These are phyloP conservation scores for Dictyostelium capitatum DNA, from an alignment of 78 protist species.

Conservation along the genomic window DNA sequence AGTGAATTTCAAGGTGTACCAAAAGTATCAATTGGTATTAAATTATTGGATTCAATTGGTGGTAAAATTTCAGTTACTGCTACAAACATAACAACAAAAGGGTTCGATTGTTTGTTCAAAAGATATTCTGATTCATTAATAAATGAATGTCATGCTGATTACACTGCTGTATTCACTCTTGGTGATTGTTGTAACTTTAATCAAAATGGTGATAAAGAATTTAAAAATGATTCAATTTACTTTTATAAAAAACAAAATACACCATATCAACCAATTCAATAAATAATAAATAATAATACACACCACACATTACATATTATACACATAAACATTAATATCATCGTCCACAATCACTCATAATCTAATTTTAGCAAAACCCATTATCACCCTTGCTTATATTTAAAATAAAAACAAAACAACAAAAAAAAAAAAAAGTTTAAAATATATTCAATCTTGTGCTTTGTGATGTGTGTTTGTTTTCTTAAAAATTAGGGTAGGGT, in stretches of 20 bases:
- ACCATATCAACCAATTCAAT: background rate
- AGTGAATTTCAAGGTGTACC: background rate
- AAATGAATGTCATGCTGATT: background rate
- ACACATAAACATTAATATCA: too few species aligned
- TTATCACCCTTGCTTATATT: too few species aligned
- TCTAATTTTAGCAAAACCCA: too few species aligned
- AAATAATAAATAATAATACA: background rate
- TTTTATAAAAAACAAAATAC: background rate
- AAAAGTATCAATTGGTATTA: background rate
- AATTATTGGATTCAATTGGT: background rate
- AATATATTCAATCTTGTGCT: too few species aligned
- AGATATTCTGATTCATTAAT: background rate
- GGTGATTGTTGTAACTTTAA: background rate
- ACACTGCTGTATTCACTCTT: background rate
- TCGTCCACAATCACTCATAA: too few species aligned
- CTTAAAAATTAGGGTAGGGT: too few species aligned
- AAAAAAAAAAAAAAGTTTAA: too few species aligned
- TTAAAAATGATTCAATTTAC: conserved; percentile 1
- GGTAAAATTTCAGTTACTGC: background rate
- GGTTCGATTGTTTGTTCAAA: background rate
- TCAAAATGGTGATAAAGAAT: background rate
- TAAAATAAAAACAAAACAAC: too few species aligned
- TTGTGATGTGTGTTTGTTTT: too few species aligned
- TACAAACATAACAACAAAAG: background rate
- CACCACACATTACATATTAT: too few species aligned